Percentiles rank a stretch among this genome's conserved stretches.
Evolutionary conservation across 345 rosid species (phyloP).

Genomic region (Acer yangbiense): DNA sequence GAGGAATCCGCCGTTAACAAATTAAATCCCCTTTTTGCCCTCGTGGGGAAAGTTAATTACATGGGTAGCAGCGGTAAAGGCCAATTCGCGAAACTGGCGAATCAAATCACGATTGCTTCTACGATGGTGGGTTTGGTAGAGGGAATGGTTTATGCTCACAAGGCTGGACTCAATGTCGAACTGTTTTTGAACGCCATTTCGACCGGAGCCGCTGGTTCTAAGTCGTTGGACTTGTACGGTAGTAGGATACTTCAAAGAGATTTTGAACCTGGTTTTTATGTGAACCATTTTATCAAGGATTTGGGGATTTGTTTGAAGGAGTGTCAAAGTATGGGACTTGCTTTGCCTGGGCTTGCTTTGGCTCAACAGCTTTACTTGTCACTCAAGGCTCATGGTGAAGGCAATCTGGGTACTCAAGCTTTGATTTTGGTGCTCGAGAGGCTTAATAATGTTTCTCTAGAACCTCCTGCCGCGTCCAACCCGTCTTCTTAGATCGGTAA

Average conservation of each 20-base stretch:
- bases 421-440: conserved; percentile 82
- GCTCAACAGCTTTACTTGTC: conserved; percentile 93
- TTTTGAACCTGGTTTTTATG: conserved; percentile 80
- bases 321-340: conserved; percentile 84
- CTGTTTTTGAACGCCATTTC: conserved; percentile 65
- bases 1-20: conserved; percentile 47
- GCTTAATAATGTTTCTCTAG: conserved; percentile 67
- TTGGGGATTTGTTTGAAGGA: conserved; percentile 88
- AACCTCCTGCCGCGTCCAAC: conserved; percentile 9
- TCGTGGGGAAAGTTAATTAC: conserved; percentile 76
- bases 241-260: conserved; percentile 74
- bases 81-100: conserved; percentile 74
- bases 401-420: conserved; percentile 77
- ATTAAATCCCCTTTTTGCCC: conserved; percentile 55
- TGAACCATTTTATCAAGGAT: conserved; percentile 85
- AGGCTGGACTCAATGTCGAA: conserved; percentile 74
- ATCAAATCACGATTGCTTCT: conserved; percentile 78
- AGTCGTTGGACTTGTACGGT: conserved; percentile 67
- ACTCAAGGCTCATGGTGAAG: conserved; percentile 88
- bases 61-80: conserved; percentile 88
- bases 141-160: conserved; percentile 73
- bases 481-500: conserved; percentile 22
- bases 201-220: conserved; percentile 72
- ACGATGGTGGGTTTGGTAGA: conserved; percentile 86
- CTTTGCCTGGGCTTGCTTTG: conserved; percentile 81